Evolutionary conservation across 208 protist genomes (phyloP).

Genomic region (Trypanosoma congolense): DNA sequence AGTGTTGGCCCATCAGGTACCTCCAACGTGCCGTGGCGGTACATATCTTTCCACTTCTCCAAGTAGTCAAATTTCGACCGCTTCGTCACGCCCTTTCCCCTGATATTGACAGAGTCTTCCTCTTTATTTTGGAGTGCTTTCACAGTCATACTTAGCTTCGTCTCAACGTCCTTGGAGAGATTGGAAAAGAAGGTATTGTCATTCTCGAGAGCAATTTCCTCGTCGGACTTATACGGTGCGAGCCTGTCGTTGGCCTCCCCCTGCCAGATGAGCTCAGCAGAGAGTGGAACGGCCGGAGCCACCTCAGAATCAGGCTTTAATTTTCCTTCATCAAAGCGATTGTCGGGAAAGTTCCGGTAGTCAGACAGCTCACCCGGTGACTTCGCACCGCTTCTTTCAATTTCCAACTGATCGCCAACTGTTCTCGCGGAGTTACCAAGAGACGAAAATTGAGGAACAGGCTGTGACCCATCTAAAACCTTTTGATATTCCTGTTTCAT

Average conservation of each 20-base stretch:
- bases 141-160: conserved; percentile 48
- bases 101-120: conserved; percentile 46
- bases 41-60: conserved; percentile 89
- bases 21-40: conserved; percentile 85
- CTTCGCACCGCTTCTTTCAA: conserved; percentile 66
- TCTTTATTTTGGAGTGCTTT: conserved; percentile 54
- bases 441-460: conserved; percentile 46
- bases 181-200: conserved; percentile 82
- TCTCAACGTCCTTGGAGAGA: conserved; percentile 35
- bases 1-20: conserved; percentile 61
- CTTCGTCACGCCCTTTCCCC: conserved; percentile 51
- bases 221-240: conserved; percentile 81
- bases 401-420: conserved; percentile 75
- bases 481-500: conserved; percentile 67
- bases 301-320: conserved; percentile 70
- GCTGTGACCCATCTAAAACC: conserved; percentile 38
- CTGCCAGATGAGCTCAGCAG: conserved; percentile 78
- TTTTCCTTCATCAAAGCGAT: conserved; percentile 66
- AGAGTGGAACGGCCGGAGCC: conserved; percentile 46
- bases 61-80: conserved; percentile 88
- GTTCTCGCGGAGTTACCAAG: conserved; percentile 53
- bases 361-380: conserved; percentile 66
- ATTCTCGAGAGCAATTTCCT: conserved; percentile 73
- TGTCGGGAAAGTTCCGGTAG: conserved; percentile 48
- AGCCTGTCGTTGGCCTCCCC: conserved; percentile 62